Evolutionary conservation across 169 alveolate genomes (phyloP).

Genomic region (Cryptosporidium andersoni): DNA sequence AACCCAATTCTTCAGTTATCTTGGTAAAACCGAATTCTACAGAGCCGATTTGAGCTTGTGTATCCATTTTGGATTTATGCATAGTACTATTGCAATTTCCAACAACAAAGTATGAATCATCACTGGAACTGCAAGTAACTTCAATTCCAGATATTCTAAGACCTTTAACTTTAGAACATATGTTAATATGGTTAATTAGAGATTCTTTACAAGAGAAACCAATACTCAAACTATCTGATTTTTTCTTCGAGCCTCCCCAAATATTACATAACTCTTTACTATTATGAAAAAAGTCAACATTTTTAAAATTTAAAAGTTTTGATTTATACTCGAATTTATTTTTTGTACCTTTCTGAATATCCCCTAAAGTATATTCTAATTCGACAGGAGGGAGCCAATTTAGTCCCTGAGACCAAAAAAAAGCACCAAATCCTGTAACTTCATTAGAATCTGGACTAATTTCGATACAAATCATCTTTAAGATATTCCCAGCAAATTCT

Average conservation of each 20-base stretch:
- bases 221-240: not conserved
- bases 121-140: conserved; percentile 9
- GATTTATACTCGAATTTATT: not conserved
- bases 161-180: not conserved
- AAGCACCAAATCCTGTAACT: conserved; percentile 62
- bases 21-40: conserved; percentile 51
- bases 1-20: conserved; percentile 9
- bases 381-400: conserved; percentile 38
- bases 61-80: not conserved
- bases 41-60: not conserved
- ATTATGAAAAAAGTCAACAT: conserved; percentile 1
- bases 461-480: conserved; percentile 50
- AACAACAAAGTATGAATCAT: conserved; percentile 20
- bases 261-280: conserved; percentile 3
- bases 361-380: conserved; percentile 25
- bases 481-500: conserved; percentile 22
- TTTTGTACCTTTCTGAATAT: not conserved
- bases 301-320: not conserved
- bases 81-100: conserved; percentile 11
- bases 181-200: not conserved
- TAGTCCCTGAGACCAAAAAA: conserved; percentile 54
- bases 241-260: conserved; percentile 34
- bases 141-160: conserved; percentile 23
- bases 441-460: conserved; percentile 36
- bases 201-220: conserved; percentile 43